Percentiles rank a stretch among this genome's conserved stretches.
Evolutionary conservation across 352 stramenopile species (phyloP).

Genomic region (Thalassiosira exigua): DNA sequence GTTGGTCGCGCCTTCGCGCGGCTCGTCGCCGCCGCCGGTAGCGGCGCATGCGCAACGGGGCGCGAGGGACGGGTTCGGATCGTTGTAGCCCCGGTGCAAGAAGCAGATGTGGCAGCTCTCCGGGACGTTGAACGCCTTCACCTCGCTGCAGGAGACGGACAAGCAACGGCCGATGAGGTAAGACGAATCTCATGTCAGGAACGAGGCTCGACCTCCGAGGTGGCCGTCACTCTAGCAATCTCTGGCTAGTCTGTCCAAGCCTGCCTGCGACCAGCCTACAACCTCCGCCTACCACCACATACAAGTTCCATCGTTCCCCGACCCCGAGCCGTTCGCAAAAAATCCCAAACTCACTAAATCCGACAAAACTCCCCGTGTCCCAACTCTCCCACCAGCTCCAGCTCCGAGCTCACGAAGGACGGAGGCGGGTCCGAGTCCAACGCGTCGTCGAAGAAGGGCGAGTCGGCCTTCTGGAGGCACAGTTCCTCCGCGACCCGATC

Average conservation of each 20-base stretch:
- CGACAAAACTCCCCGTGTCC: conserved; percentile 51
- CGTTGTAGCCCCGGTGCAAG: conserved; percentile 46
- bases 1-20: not conserved
- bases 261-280: too few relatives aligned
- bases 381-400: conserved; percentile 33
- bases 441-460: conserved; percentile 43
- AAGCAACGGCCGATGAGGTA: too few relatives aligned
- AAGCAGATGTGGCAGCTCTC: conserved; percentile 63
- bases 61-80: conserved; percentile 11
- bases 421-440: conserved; percentile 13
- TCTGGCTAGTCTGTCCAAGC: too few relatives aligned
- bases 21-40: not conserved
- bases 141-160: not conserved
- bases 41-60: not conserved
- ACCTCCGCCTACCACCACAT: too few relatives aligned
- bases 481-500: conserved; percentile 43
- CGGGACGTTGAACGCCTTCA: conserved; percentile 19
- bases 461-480: conserved; percentile 37
- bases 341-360: conserved; percentile 31
- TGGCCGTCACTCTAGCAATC: too few relatives aligned
- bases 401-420: conserved; percentile 41
- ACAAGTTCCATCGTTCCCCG: too few relatives aligned
- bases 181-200: too few relatives aligned
- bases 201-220: too few relatives aligned
- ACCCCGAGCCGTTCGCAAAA: too few relatives aligned